These are phyloP conservation scores for Penicillium expansum DNA, from an alignment of 2,329 filamentous ascomycete species.

Conservation along the genomic window DNA sequence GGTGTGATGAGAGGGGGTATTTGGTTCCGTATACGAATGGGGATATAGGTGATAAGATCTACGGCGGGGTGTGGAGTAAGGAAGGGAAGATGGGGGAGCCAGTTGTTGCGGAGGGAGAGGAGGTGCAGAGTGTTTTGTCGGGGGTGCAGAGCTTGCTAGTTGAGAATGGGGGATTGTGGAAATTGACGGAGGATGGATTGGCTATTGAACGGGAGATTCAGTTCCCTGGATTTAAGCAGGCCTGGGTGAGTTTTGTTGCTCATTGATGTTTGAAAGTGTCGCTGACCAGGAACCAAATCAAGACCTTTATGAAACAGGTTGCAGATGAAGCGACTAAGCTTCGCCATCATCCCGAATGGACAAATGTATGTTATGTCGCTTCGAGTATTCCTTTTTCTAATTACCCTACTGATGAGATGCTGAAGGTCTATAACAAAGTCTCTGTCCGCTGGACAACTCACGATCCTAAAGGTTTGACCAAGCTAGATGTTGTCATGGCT, in stretches of 20 bases:
- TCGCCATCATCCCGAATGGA: not conserved
- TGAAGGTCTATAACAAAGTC: not conserved
- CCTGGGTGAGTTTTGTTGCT: not conserved
- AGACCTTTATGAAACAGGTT: not conserved
- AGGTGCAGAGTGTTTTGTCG: not conserved
- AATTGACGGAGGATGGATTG: not conserved
- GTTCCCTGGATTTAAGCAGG: not conserved
- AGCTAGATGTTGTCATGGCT: not conserved
- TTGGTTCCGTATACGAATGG: not conserved
- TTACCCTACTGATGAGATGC: not conserved
- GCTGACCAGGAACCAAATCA: not conserved
- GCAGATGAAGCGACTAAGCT: not conserved
- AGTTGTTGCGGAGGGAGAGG: not conserved
- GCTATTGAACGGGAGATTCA: not conserved
- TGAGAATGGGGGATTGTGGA: not conserved
- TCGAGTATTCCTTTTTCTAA: not conserved
- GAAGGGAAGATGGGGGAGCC: no score
- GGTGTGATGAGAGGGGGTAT: not conserved
- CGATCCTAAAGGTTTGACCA: not conserved
- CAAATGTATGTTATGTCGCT: not conserved
- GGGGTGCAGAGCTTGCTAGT: not conserved
- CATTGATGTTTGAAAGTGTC: not conserved
- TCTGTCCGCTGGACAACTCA: not conserved
- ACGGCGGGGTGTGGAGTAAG: no score
- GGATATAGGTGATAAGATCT: not conserved